Evolutionary conservation across 257 asterid species (phyloP).

Genomic region (Linderniella brevidens): DNA sequence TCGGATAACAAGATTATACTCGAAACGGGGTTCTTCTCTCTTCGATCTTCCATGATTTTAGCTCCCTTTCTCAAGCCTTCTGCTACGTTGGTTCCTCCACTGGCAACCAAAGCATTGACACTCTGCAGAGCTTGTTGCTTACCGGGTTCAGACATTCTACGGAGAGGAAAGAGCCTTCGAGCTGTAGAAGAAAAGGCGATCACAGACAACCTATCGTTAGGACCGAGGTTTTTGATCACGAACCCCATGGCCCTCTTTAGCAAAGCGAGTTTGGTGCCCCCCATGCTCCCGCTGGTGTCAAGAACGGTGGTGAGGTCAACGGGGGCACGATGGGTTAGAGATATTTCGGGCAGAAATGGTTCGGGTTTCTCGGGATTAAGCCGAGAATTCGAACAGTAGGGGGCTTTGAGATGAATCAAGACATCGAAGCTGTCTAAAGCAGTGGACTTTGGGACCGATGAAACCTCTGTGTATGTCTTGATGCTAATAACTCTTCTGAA

Average conservation of each 20-base stretch:
- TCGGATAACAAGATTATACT: constrained; percentile 84
- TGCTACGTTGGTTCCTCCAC: constrained; percentile 93
- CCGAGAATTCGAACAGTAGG: constrained; percentile 44
- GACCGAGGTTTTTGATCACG: constrained; percentile 89
- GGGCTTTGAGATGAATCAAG: constrained; percentile 74
- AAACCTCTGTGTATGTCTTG: constrained; percentile 59
- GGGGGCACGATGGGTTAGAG: constrained; percentile 63
- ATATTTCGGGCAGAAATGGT: constrained; percentile 16
- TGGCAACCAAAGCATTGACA: constrained; percentile 77
- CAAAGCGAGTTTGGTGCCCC: constrained; percentile 89
- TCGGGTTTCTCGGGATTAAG: constrained; percentile 17
- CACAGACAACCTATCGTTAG: constrained; percentile 80
- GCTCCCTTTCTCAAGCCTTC: constrained; percentile 94
- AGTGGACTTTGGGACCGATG: constrained; percentile 32
- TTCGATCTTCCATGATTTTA: constrained; percentile 76
- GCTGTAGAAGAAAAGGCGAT: constrained; percentile 94
- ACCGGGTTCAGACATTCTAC: constrained; percentile 80
- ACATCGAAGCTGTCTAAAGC: constrained; percentile 36
- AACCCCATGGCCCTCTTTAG: constrained; percentile 98
- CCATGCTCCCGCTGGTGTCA: constrained; percentile 98
- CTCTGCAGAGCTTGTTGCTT: constrained; percentile 80
- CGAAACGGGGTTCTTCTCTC: constrained; percentile 64
- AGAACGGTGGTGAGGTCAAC: constrained; percentile 98
- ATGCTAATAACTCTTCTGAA: constrained; percentile 32
- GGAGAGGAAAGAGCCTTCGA: constrained; percentile 79